A percentile compares a stretch with the other conserved stretches of the same genome.
Conservation (phyloP, 495 filamentous ascomycete species). For the Penicillium fimorum region DNA sequence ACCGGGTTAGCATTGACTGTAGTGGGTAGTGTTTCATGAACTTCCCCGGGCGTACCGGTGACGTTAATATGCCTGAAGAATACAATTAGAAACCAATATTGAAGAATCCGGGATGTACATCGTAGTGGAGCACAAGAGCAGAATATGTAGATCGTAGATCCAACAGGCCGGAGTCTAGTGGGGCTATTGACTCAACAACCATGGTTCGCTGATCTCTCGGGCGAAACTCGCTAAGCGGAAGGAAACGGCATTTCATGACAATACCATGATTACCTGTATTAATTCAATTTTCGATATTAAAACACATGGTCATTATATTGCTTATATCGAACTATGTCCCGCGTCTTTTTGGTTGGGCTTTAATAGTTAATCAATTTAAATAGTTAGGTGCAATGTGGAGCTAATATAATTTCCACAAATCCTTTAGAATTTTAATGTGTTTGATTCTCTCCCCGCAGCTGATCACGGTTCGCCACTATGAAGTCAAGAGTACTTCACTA, state of each 20-base stretch:
- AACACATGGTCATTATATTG: not conserved
- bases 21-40: not conserved
- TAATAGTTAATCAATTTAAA: not conserved
- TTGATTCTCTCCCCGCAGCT: slow-evolving; percentile 1
- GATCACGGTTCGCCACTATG: slow-evolving; percentile 13
- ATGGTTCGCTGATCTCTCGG: slow-evolving; percentile 32
- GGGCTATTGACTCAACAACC: not conserved
- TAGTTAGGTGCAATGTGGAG: not conserved
- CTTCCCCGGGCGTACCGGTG: not conserved
- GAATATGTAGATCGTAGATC: not conserved
- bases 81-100: not conserved
- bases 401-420: not conserved
- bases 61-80: not conserved
- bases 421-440: not conserved
- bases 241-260: not conserved
- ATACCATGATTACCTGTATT: not conserved
- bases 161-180: not conserved
- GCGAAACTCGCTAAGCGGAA: slow-evolving; percentile 25
- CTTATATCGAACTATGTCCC: not conserved
- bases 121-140: not conserved
- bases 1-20: not conserved
- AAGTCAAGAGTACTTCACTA: slow-evolving; percentile 3
- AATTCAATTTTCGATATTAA: not conserved
- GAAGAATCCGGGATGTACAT: not conserved
- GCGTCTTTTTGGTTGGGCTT: not conserved